Conservation (phyloP, 2,329 filamentous ascomycete genomes). For the Arthrobotrys megalospora region DNA sequence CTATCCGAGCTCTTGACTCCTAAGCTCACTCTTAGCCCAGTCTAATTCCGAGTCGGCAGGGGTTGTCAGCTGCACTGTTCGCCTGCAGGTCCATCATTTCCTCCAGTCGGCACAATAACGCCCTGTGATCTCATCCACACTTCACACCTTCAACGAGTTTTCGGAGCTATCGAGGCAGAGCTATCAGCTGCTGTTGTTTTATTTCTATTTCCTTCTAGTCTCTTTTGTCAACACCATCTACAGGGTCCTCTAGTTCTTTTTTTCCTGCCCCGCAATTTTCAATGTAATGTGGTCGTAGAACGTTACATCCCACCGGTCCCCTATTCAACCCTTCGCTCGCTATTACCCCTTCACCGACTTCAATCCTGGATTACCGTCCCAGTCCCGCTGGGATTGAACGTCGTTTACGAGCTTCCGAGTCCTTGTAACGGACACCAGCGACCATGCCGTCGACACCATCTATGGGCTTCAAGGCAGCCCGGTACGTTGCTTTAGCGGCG, state of each 20-base stretch:
- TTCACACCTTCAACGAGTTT: constrained; percentile 24
- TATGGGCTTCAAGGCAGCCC: constrained; percentile 51
- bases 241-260: constrained; percentile 15
- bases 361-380: constrained; percentile 9
- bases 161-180: constrained; percentile 20
- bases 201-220: not conserved
- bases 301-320: constrained; percentile 22
- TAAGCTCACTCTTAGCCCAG: not conserved
- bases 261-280: constrained; percentile 28
- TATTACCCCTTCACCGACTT: constrained; percentile 9
- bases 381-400: constrained; percentile 4
- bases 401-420: not conserved
- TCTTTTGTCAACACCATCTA: not conserved
- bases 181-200: constrained; percentile 16
- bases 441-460: constrained; percentile 60
- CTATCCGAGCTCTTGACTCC: constrained; percentile 9
- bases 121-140: constrained; percentile 58
- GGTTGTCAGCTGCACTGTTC: constrained; percentile 59
- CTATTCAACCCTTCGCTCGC: constrained; percentile 28
- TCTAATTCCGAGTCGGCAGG: constrained; percentile 25
- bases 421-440: not conserved
- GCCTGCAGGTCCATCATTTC: constrained; percentile 56
- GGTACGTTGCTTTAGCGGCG: constrained; percentile 61
- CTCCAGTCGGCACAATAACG: constrained; percentile 39
- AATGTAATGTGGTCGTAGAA: constrained; percentile 31